These are phyloP conservation scores for Pyricularia pennisetigena DNA, from an alignment of 2,329 filamentous ascomycete genomes.

Conservation along the genomic window DNA sequence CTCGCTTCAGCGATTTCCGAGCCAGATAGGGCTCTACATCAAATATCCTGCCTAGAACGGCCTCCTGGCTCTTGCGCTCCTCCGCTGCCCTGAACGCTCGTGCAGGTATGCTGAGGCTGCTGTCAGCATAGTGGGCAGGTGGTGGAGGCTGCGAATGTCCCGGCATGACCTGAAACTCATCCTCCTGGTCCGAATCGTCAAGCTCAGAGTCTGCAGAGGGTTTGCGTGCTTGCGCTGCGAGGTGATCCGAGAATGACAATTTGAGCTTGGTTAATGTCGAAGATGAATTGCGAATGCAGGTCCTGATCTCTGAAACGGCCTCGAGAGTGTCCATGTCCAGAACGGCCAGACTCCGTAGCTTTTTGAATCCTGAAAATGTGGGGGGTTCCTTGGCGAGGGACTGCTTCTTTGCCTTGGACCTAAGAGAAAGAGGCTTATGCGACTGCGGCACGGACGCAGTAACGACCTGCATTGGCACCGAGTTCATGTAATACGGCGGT, in stretches of 20 bases:
- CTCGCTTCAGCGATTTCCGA: conserved; percentile 20
- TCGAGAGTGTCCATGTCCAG: conserved; percentile 53
- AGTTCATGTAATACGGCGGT: conserved; percentile 15
- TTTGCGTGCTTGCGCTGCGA: conserved; percentile 37
- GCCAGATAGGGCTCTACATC: conserved; percentile 32
- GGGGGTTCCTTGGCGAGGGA: conserved; percentile 28
- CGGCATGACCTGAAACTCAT: conserved; percentile 40
- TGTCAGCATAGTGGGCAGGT: conserved; percentile 15
- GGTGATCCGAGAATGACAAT: conserved; percentile 45
- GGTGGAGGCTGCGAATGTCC: conserved; percentile 10
- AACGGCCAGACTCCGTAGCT: conserved; percentile 40
- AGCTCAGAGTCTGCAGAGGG: conserved; percentile 26
- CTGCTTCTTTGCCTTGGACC: conserved; percentile 23
- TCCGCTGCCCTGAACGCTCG: conserved; percentile 39
- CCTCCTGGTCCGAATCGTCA: conserved; percentile 38
- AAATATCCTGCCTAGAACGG: conserved; percentile 41
- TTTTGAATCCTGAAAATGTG: conserved; percentile 47
- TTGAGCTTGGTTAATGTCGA: conserved; percentile 43
- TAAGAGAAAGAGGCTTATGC: conserved; percentile 23
- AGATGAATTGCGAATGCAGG: conserved; percentile 44
- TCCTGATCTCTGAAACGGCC: conserved; percentile 42
- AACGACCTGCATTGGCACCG: conserved; percentile 3
- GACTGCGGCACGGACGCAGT: conserved; percentile 18
- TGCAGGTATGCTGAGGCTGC: conserved; percentile 29
- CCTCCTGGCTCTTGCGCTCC: conserved; percentile 44